These are phyloP conservation scores for Potentilla sterilis DNA, from an alignment of 306 rosid genomes.

Conservation along the genomic window DNA sequence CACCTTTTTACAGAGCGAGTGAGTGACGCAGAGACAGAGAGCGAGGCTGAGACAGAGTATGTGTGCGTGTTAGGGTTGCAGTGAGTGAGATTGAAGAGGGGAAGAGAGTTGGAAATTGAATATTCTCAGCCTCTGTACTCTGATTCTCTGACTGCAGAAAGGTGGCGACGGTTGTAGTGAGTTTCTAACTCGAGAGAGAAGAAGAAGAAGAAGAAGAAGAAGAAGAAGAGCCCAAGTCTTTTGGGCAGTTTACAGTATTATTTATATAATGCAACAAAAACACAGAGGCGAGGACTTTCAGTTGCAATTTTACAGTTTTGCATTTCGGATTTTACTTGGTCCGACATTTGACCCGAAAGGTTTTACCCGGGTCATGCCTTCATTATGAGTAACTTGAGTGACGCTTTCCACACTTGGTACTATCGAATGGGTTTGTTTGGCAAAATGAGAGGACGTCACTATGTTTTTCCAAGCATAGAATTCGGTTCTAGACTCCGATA, in stretches of 20 bases:
- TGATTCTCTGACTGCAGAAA: background rate
- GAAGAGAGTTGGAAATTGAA: background rate
- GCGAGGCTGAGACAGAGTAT: background rate
- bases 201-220: background rate
- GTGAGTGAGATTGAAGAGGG: background rate
- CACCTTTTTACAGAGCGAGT: background rate
- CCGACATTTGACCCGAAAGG: background rate
- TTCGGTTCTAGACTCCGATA: background rate
- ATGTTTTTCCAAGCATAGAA: background rate
- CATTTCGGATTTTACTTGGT: background rate
- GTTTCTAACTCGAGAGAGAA: background rate
- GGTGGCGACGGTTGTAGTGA: background rate
- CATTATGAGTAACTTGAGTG: background rate
- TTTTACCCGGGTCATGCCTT: background rate
- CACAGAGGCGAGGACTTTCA: background rate
- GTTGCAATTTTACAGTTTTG: background rate
- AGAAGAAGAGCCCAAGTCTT: background rate
- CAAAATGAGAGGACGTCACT: background rate
- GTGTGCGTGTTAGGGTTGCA: background rate
- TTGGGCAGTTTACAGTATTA: background rate
- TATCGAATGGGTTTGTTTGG: background rate
- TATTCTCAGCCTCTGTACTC: background rate
- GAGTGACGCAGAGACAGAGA: slow-evolving; percentile 4
- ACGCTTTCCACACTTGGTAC: background rate
- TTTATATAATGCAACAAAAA: background rate